Evolutionary conservation across 495 filamentous ascomycete genomes (phyloP), one percentile per base, ranked within the genome.

Genomic region (Xylaria telfairii): DNA sequence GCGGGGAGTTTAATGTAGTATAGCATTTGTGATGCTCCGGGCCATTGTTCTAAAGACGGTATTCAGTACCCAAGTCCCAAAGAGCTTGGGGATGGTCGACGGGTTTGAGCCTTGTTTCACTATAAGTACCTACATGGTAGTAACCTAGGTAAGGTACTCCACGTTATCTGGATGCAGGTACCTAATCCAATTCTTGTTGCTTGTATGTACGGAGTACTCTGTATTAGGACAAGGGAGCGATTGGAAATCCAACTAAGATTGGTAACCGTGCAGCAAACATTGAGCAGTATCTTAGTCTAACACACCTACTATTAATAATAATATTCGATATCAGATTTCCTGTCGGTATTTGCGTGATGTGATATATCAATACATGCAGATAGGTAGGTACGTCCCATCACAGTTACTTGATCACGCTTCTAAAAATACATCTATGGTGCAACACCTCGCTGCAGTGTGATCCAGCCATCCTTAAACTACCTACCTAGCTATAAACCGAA

Each of bases 341-440:
- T 42, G 39, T 64, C 61, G 37, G 61, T 46, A 64, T 19, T 32
- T 21, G n/a, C 12, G 54, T 59, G 32, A 59, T 59, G 56, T 59
- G 56, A 59, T 59, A 24, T 65, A 10, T 34, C 26, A 24, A 24
- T 34, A 21, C 30, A 10, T 49, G 41, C 28, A n/a, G n/a, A n/a
- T n/a, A 34, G 24, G 17, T 51, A 8, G 17, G 32, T 59, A 37
- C 17, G 7, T 34, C 30, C 32, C 17, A 19, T 34, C 56, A 59
- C 30, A 37, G 17, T 34, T 12, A 9, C 19, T 32, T 19, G 2
- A 10, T 13, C 7, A 34, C 17, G 56, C 56, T 49, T 65, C 62
- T 65, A 65, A 65, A 65, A 49, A 65, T 65, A 65, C n/a, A 51
- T 34, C 10, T 37, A 46, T 24, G 59, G 9, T 62, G 12, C 34